Evolutionary conservation across 1,284 basidiomycete genomes (phyloP).

Genomic region (Malassezia slooffiae): DNA sequence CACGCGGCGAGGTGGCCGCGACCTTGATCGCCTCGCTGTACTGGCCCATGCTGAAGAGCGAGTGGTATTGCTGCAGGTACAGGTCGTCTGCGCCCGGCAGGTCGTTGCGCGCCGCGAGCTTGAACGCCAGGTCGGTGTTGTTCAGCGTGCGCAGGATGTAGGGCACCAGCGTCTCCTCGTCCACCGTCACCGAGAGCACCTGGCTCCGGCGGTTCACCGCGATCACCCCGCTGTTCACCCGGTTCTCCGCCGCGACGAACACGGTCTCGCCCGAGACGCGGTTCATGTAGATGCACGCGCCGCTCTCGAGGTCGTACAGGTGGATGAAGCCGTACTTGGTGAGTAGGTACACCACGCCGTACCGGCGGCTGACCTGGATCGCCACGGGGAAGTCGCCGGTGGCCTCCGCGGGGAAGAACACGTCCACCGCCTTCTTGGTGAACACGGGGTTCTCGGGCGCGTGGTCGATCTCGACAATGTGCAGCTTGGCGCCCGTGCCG

Average conservation of each 20-base stretch:
- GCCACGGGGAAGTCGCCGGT: constrained; percentile 99
- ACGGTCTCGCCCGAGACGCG: constrained; percentile 98
- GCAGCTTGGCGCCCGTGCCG: constrained; percentile 93
- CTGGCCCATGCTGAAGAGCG: constrained; percentile 79
- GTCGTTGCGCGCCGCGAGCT: constrained; percentile 91
- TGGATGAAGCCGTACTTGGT: constrained; percentile 99
- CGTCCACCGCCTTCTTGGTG: constrained; percentile 94
- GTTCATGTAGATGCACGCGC: constrained; percentile 99
- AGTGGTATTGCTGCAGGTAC: constrained; percentile 89
- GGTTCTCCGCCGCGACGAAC: constrained; percentile 95
- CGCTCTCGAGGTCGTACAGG: constrained; percentile 96
- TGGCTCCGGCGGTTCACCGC: constrained; percentile 99
- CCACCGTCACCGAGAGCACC: constrained; percentile 90
- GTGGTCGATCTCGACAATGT: constrained; percentile 98
- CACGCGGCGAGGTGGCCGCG: constrained; percentile 91
- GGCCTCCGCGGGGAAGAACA: constrained; percentile 98
- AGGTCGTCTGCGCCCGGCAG: constrained; percentile 95
- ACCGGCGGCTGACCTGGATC: constrained; percentile 95
- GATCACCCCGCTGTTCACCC: constrained; percentile 86
- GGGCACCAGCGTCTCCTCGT: constrained; percentile 89
- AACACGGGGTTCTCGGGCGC: constrained; percentile 88
- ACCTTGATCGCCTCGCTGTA: constrained; percentile 95
- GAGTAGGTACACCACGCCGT: constrained; percentile 93
- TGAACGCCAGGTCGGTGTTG: constrained; percentile 96
- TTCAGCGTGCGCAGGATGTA: constrained; percentile 89